phyloP scores from a whole-genome alignment of 805 yeast species.

The Cyberlindnera galapagoensis region DNA sequence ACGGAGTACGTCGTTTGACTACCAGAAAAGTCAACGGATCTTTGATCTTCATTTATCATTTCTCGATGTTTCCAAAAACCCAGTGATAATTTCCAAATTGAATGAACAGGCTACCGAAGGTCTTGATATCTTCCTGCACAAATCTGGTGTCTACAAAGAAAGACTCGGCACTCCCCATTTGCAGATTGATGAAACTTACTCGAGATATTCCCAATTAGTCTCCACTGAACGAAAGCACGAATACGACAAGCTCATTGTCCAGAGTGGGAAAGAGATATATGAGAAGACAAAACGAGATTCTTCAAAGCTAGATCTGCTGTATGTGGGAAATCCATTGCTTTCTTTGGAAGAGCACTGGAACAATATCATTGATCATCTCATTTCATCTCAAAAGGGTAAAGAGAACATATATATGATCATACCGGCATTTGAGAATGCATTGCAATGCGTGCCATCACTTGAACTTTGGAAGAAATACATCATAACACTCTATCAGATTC shows the following conservation, averaged over 20 bases:
- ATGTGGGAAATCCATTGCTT: too few relatives aligned
- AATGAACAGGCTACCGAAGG: background rate
- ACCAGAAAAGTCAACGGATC: background rate
- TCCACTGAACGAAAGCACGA: too few relatives aligned
- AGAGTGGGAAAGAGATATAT: too few relatives aligned
- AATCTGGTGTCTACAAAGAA: slow-evolving; percentile 10
- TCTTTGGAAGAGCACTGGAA: too few relatives aligned
- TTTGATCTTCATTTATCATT: background rate
- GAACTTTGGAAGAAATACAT: slow-evolving; percentile 12
- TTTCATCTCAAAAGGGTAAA: too few relatives aligned
- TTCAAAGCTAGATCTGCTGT: too few relatives aligned
- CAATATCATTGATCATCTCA: too few relatives aligned
- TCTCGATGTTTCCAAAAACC: background rate
- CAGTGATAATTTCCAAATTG: background rate
- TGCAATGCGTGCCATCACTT: slow-evolving; percentile 3
- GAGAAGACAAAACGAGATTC: too few relatives aligned
- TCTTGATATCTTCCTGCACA: too few relatives aligned
- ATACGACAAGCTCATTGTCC: slow-evolving; percentile 33
- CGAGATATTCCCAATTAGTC: slow-evolving; percentile 35
- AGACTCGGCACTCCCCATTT: slow-evolving; percentile 37
- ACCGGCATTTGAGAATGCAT: slow-evolving; percentile 14
- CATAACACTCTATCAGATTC: slow-evolving; percentile 6
- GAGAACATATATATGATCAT: background rate
- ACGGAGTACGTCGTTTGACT: too few relatives aligned
- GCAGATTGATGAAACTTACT: slow-evolving; percentile 33